Percentiles rank a stretch among this genome's conserved stretches.
Conservation (phyloP, 2,329 filamentous ascomycete species). For the Pseudogymnoascus sp. region DNA sequence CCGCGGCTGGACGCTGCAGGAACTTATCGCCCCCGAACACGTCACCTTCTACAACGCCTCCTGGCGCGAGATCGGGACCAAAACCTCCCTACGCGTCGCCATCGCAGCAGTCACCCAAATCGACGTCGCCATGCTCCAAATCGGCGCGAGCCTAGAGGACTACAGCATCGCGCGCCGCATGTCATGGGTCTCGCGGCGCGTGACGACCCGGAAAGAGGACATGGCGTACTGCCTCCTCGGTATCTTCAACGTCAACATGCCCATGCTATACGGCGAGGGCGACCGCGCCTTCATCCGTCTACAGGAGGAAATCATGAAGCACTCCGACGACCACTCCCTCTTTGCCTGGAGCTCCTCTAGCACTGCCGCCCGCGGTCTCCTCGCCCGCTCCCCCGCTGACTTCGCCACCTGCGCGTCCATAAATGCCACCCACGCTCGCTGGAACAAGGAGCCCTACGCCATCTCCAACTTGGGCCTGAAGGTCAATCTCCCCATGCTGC, state of each 20-base stretch:
- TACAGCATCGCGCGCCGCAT: not conserved
- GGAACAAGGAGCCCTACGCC: not conserved
- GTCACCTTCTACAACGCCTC: not conserved
- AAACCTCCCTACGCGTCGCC: not conserved
- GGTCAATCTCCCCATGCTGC: not conserved
- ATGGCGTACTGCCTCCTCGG: not conserved
- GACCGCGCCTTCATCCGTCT: not conserved
- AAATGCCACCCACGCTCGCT: not conserved
- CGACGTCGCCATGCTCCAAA: not conserved
- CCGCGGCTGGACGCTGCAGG: not conserved
- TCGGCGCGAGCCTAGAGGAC: not conserved
- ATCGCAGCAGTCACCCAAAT: not conserved
- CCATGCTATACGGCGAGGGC: not conserved
- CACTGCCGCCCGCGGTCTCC: not conserved
- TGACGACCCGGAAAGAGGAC: not conserved
- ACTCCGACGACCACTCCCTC: not conserved
- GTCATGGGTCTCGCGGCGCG: not conserved
- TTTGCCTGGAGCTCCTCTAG: not conserved
- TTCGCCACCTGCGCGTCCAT: not conserved
- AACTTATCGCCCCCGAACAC: not conserved
- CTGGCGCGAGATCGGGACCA: not conserved
- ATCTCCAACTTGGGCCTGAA: not conserved
- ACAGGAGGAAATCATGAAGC: not conserved
- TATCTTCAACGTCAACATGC: not conserved
- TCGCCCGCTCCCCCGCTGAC: not conserved